Evolutionary conservation across 371 early-diverging fungal species (phyloP), one percentile per base, ranked within the genome.

Genomic region (Quaeritorhiza haematococci): DNA sequence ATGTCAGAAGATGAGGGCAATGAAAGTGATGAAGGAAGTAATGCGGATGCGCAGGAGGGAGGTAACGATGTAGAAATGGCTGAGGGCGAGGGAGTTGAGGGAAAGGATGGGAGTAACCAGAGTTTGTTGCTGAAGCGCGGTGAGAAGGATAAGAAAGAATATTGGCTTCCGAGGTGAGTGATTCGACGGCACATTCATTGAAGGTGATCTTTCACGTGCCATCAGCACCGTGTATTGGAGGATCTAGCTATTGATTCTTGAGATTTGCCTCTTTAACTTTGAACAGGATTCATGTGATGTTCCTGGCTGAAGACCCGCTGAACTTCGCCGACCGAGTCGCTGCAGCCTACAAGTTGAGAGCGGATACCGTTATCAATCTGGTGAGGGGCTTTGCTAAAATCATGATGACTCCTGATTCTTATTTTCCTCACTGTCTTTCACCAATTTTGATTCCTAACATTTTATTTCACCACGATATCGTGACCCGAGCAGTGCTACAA

Each of bases 291-390:
- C 59, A 74, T 33, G 6, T 80, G 28, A 51, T 75, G 50, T 80
- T 80, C 53, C 62, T 76, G 1, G 71, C 74, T 4, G 82, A 82
- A 62, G 75, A 80, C 62, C 78, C 82, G 3, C 59, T 63, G 23
- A 41, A 35, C 1, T 75, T 78, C 54, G 76, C 72, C 1, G n/a
- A 62, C 26, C 58, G 81, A 8, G 67, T 80, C 23, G 64, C 65
- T 3, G 35, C 62, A 0, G 81, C 81, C 0, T 61, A 66, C 42
- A 32, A 50, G 8, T 49, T 53, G 2, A 66, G 76, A 29, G 60
- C 67, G 27, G 60, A 71, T 29, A 57, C 61, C 3, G 68, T 64
- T 10, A 49, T 67, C 0, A 33, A 58, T 17, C 59, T 76, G 49
- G 74, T 71, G 59, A 62, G 69, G 29, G 27, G 32, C 32, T 59